phyloP scores from a whole-genome alignment of 352 stramenopile genomes.

The Globisporangium cederbergense region DNA sequence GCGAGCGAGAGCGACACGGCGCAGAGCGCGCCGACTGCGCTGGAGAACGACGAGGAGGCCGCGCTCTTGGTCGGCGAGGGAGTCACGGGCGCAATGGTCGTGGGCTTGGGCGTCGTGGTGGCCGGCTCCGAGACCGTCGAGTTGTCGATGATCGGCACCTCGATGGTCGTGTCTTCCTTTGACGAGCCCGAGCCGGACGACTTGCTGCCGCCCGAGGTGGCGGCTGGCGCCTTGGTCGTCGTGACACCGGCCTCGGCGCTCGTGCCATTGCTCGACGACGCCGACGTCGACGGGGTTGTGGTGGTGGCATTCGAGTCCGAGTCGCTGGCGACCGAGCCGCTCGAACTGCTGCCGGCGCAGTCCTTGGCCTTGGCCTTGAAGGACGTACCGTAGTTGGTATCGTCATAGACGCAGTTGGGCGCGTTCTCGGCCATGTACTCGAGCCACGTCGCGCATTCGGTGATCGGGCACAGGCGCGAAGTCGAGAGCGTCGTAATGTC shows the following conservation, averaged over 20 bases:
- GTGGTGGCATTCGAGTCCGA: neutral
- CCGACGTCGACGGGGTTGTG: constrained; percentile 5
- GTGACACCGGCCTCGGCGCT: constrained; percentile 16
- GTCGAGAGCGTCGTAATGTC: constrained; percentile 51
- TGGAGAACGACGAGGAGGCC: constrained; percentile 10
- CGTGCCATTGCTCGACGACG: constrained; percentile 13
- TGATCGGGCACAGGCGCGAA: constrained; percentile 47
- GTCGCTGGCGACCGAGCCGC: constrained; percentile 7
- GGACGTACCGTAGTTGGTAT: constrained; percentile 48
- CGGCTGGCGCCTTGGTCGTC: constrained; percentile 6
- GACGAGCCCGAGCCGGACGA: neutral
- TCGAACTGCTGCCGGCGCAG: constrained; percentile 25
- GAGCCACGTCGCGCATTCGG: constrained; percentile 49
- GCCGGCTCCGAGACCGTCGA: constrained; percentile 11
- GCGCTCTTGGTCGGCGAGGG: constrained; percentile 8
- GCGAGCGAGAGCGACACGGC: constrained; percentile 16
- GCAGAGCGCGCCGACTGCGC: constrained; percentile 12
- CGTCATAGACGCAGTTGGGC: constrained; percentile 63
- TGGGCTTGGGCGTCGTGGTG: neutral
- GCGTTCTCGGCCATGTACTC: constrained; percentile 49
- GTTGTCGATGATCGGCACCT: constrained; percentile 8
- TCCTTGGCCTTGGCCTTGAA: constrained; percentile 48
- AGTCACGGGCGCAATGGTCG: constrained; percentile 6
- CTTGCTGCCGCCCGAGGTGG: constrained; percentile 1
- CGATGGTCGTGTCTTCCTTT: constrained; percentile 14